Evolutionary conservation across 2,329 filamentous ascomycete genomes (phyloP).

Genomic region (Esteya vermicola): DNA sequence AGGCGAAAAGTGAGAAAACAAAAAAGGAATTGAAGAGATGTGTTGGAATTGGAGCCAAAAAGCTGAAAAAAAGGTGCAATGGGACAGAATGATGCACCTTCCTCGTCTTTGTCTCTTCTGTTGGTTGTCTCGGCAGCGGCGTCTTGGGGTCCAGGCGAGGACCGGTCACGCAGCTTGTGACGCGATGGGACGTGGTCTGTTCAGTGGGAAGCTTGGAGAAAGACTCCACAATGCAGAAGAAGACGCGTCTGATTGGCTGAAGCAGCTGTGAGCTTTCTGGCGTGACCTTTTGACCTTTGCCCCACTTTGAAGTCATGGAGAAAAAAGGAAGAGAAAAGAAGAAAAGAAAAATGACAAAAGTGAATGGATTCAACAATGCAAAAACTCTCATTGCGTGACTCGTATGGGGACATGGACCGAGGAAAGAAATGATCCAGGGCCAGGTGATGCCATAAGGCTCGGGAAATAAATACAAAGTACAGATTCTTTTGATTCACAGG

Average conservation of each 20-base stretch:
- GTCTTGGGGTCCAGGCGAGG: conserved; percentile 1
- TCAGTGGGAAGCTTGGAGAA: not conserved
- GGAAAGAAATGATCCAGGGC: too few relatives aligned
- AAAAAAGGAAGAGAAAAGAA: not conserved
- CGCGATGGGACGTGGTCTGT: conserved; percentile 5
- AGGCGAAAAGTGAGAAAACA: not conserved
- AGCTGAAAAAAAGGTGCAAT: conserved; percentile 1
- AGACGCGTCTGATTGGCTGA: conserved; percentile 8
- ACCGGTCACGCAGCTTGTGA: conserved; percentile 7
- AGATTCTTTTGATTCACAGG: not conserved
- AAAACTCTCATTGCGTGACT: not conserved
- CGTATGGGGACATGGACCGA: not conserved
- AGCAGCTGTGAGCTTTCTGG: not conserved
- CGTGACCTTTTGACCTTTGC: conserved; percentile 4
- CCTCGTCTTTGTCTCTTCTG: not conserved
- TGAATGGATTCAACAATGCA: not conserved
- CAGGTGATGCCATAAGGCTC: too few relatives aligned
- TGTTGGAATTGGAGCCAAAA: not conserved
- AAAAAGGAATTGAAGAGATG: not conserved
- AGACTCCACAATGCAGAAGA: not conserved
- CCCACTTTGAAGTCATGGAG: not conserved
- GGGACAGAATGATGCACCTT: not conserved
- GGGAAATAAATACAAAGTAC: not conserved
- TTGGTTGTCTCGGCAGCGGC: not conserved
- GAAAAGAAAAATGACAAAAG: not conserved